These are phyloP conservation scores for Afroboletus lepidellus DNA, from an alignment of 1,284 basidiomycete species.

Conservation along the genomic window DNA sequence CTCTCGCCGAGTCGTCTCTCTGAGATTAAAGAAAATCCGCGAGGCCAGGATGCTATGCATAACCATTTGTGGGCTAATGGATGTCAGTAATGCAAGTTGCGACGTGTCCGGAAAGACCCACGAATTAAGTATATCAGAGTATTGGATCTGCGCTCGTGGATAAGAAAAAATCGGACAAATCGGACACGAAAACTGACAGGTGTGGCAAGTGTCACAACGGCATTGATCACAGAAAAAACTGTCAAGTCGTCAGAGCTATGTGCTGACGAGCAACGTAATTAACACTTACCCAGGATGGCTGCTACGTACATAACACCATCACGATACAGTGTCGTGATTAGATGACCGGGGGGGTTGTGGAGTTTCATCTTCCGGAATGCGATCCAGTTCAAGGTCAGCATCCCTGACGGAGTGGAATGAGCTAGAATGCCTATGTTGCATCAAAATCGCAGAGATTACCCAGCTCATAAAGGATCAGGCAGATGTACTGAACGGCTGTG, in stretches of 20 bases:
- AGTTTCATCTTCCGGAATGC: slow-evolving; percentile 20
- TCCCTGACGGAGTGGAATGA: slow-evolving; percentile 7
- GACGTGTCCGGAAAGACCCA: slow-evolving; percentile 2
- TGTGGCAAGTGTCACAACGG: slow-evolving; percentile 10
- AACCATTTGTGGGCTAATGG: slow-evolving; percentile 22
- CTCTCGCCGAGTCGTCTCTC: slow-evolving; percentile 18
- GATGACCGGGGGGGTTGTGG: slow-evolving; percentile 7
- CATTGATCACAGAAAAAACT: slow-evolving; percentile 23
- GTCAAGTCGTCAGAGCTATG: background rate
- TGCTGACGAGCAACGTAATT: background rate
- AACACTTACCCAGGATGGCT: slow-evolving; percentile 15
- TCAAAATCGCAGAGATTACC: background rate
- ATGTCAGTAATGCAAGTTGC: slow-evolving; percentile 2
- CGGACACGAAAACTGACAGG: slow-evolving; percentile 6
- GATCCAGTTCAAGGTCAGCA: slow-evolving; percentile 21
- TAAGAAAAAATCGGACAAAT: background rate
- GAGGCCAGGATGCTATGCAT: slow-evolving; percentile 27
- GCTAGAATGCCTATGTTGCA: background rate
- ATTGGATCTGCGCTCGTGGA: slow-evolving; percentile 9
- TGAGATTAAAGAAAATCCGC: slow-evolving; percentile 30
- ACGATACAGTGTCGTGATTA: slow-evolving; percentile 20
- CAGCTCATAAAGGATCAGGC: slow-evolving; percentile 19
- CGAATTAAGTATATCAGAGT: slow-evolving; percentile 20
- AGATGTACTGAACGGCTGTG: slow-evolving; percentile 11
- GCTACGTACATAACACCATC: slow-evolving; percentile 24